Evolutionary conservation across 169 alveolate species (phyloP).

Genomic region (Cryptosporidium andersoni): DNA sequence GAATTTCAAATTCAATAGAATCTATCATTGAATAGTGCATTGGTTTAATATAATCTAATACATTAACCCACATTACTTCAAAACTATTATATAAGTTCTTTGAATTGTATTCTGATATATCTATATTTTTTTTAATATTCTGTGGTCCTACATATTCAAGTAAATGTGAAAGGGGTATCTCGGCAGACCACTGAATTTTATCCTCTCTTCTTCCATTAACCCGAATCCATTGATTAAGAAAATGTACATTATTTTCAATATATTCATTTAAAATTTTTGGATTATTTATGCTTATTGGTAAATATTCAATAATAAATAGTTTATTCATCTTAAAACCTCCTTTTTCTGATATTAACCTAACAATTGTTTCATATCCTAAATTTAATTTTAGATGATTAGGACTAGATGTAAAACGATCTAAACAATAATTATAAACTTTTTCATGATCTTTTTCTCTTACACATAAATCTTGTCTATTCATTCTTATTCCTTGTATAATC

Average conservation of each 20-base stretch:
- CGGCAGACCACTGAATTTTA: not conserved
- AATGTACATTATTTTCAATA: too few species aligned
- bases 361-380: not conserved
- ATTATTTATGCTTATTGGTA: slow-evolving; percentile 18
- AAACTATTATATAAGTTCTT: not conserved
- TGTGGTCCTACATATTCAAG: slow-evolving; percentile 1
- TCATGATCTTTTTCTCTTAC: too few species aligned
- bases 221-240: not conserved
- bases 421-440: too few species aligned
- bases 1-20: slow-evolving; percentile 20
- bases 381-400: not conserved
- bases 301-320: slow-evolving; percentile 18
- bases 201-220: not conserved
- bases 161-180: slow-evolving; percentile 26
- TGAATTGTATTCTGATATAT: not conserved
- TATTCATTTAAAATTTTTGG: too few species aligned
- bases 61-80: slow-evolving; percentile 31
- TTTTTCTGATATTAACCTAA: not conserved
- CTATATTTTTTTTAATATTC: slow-evolving; percentile 11
- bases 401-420: too few species aligned
- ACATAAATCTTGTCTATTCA: too few species aligned
- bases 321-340: slow-evolving; percentile 20
- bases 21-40: slow-evolving; percentile 47
- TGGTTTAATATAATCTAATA: slow-evolving; percentile 24
- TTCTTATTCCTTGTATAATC: not conserved